phyloP scores from a whole-genome alignment of 306 rosid species.

The Casuarina equisetifolia region DNA sequence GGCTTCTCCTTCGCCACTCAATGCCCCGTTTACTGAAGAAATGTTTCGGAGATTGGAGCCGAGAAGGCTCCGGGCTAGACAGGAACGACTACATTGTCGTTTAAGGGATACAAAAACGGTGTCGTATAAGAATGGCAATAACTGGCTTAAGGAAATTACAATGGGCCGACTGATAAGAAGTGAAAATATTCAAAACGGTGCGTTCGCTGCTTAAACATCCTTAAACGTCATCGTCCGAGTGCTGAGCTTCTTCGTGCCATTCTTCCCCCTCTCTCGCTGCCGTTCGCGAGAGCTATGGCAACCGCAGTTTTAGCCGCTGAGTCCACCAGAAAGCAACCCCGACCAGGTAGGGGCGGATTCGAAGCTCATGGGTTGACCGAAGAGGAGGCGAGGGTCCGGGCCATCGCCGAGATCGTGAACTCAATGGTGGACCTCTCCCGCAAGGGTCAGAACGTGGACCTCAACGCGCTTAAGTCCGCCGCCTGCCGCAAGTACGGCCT shows the following conservation, averaged over 20 bases:
- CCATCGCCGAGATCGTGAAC: slow-evolving; percentile 84
- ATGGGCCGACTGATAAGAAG: no score
- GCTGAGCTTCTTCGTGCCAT: not conserved
- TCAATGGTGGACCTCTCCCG: slow-evolving; percentile 94
- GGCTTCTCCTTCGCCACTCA: not conserved
- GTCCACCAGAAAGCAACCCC: slow-evolving; percentile 57
- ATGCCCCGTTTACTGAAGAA: not conserved
- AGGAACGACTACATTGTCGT: not conserved
- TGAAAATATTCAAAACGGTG: no score
- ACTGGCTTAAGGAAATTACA: no score
- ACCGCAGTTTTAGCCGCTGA: slow-evolving; percentile 58
- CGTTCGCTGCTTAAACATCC: no score
- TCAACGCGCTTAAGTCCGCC: slow-evolving; percentile 81
- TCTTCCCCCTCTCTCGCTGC: not conserved
- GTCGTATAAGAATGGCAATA: not conserved
- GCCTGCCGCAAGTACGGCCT: slow-evolving; percentile 98
- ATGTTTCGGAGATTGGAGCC: not conserved
- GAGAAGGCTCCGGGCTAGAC: not conserved
- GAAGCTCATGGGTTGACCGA: slow-evolving; percentile 82
- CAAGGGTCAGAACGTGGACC: slow-evolving; percentile 80
- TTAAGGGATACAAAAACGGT: not conserved
- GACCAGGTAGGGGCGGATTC: slow-evolving; percentile 87
- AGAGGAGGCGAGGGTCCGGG: slow-evolving; percentile 92
- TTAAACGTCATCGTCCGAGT: not conserved
- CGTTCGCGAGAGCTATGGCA: slow-evolving; percentile 41